A percentile compares a stretch with the other conserved stretches of the same genome.
Evolutionary conservation across 495 filamentous ascomycete genomes (phyloP).

Genomic region (Corynascus novoguineensis): DNA sequence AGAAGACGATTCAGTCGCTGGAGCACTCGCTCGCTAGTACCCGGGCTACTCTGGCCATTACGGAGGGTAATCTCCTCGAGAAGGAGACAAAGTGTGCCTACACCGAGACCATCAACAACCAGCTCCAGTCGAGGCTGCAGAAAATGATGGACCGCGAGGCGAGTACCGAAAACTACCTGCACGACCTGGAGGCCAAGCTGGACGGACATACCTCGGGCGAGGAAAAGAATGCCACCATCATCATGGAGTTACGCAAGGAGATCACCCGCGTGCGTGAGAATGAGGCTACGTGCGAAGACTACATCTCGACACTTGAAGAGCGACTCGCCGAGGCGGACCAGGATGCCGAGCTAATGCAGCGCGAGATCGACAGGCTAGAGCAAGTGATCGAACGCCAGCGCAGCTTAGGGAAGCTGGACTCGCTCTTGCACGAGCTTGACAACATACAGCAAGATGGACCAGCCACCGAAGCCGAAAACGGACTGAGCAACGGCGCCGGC

Average conservation of each 20-base stretch:
- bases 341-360: slow-evolving; percentile 92
- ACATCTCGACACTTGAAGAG: slow-evolving; percentile 95
- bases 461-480: slow-evolving; percentile 30
- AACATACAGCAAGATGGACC: slow-evolving; percentile 61
- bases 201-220: slow-evolving; percentile 87
- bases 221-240: slow-evolving; percentile 80
- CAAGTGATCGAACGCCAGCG: slow-evolving; percentile 94
- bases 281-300: slow-evolving; percentile 84
- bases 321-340: slow-evolving; percentile 93
- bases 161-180: slow-evolving; percentile 85
- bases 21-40: slow-evolving; percentile 91
- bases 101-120: slow-evolving; percentile 82
- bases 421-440: slow-evolving; percentile 84
- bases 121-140: slow-evolving; percentile 80
- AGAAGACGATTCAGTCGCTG: slow-evolving; percentile 93
- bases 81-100: slow-evolving; percentile 91
- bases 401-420: slow-evolving; percentile 90
- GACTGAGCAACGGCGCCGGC: slow-evolving; percentile 36
- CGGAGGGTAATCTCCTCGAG: slow-evolving; percentile 80
- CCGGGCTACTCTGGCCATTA: slow-evolving; percentile 71
- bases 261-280: slow-evolving; percentile 84
- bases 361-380: slow-evolving; percentile 88
- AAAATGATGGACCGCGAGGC: slow-evolving; percentile 86
- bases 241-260: slow-evolving; percentile 85
- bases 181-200: slow-evolving; percentile 82